These are phyloP conservation scores for Ceratorhiza oryzae-sativae DNA, from an alignment of 1,284 basidiomycete genomes.

Conservation along the genomic window DNA sequence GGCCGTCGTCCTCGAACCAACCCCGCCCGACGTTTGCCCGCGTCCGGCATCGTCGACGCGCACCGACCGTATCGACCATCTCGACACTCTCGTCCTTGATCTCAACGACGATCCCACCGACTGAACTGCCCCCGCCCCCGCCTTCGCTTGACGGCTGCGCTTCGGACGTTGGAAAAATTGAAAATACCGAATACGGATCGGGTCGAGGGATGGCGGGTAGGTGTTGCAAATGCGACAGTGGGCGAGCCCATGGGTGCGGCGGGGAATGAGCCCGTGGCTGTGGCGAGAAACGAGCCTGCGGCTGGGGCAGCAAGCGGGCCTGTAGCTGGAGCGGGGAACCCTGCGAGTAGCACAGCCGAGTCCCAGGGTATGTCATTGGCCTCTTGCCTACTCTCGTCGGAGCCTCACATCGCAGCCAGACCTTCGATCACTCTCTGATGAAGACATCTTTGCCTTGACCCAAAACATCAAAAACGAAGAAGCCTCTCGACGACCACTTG, in stretches of 20 bases:
- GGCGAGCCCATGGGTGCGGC: not conserved
- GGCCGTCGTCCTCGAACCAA: not conserved
- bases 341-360: not conserved
- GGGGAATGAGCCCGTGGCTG: not conserved
- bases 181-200: constrained; percentile 26
- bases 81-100: constrained; percentile 24
- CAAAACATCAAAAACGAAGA: constrained; percentile 43
- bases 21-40: not conserved
- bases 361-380: constrained; percentile 3
- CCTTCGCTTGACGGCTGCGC: not conserved
- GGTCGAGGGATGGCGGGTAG: constrained; percentile 29
- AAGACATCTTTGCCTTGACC: constrained; percentile 40
- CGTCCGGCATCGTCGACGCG: not conserved
- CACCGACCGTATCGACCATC: constrained; percentile 1
- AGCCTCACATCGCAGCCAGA: not conserved
- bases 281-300: not conserved
- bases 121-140: not conserved
- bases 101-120: not conserved
- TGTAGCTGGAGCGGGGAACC: not conserved
- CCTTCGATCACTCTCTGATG: constrained; percentile 37
- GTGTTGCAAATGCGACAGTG: constrained; percentile 15
- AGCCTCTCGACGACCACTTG: constrained; percentile 28
- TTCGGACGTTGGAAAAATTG: constrained; percentile 22
- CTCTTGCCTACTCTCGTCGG: not conserved
- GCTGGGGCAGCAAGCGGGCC: not conserved